These are phyloP conservation scores for Citrus hindsii DNA, from an alignment of 345 rosid species.

Conservation along the genomic window DNA sequence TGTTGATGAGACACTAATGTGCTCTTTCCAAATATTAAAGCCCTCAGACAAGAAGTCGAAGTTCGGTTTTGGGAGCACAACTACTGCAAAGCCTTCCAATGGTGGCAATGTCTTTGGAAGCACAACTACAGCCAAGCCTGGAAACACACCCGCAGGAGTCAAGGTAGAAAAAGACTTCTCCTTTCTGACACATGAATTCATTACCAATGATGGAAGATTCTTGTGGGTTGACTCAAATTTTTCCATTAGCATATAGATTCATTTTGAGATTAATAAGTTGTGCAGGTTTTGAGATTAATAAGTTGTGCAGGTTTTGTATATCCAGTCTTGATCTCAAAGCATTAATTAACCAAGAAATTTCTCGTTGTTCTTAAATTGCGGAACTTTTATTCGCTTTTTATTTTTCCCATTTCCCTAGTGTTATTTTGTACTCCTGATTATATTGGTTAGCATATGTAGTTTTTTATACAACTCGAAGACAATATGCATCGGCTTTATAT, in stretches of 20 bases:
- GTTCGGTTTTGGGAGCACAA: constrained; percentile 41
- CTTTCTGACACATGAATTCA: neutral
- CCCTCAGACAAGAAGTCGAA: constrained; percentile 54
- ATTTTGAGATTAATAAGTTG: neutral
- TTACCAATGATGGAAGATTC: neutral
- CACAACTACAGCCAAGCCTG: constrained; percentile 40
- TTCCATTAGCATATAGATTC: neutral
- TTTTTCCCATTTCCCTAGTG: neutral
- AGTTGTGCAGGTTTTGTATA: neutral
- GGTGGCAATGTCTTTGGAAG: constrained; percentile 34
- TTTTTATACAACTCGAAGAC: neutral
- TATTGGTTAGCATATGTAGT: neutral
- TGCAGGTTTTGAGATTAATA: neutral
- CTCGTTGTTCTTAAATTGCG: neutral
- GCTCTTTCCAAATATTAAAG: constrained; percentile 83
- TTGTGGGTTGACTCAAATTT: neutral
- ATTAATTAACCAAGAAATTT: neutral
- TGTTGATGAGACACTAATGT: constrained; percentile 66
- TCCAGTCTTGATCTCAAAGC: neutral
- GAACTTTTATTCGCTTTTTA: neutral
- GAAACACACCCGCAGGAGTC: constrained; percentile 43
- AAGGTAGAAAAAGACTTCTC: constrained; percentile 37
- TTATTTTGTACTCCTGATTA: neutral
- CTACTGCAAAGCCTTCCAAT: constrained; percentile 39
- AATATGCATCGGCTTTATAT: neutral